Conservation (phyloP, 192 early-diverging fungal genomes). For the Backusella liffmaniae region DNA sequence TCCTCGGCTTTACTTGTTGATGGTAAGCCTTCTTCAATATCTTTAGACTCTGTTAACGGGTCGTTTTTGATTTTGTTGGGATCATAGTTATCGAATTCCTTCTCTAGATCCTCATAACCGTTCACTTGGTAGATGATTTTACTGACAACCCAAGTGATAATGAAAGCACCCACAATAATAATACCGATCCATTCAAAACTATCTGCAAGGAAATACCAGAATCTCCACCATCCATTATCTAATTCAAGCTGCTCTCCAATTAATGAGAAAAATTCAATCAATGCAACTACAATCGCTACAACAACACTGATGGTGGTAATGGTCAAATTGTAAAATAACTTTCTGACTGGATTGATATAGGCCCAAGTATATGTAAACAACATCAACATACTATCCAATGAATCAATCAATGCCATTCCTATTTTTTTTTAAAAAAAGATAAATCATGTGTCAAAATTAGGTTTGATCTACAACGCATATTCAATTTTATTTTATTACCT, state of each 20-base stretch:
- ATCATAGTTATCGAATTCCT: slow-evolving; percentile 24
- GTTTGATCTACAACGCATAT: not conserved
- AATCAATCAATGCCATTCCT: slow-evolving; percentile 71
- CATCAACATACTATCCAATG: slow-evolving; percentile 70
- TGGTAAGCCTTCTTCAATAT: not conserved
- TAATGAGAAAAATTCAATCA: slow-evolving; percentile 53
- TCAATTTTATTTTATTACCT: slow-evolving; percentile 27
- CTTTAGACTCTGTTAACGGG: not conserved
- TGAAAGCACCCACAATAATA: slow-evolving; percentile 45
- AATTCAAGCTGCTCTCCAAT: slow-evolving; percentile 43
- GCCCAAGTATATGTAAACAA: slow-evolving; percentile 62
- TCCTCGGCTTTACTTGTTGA: not conserved
- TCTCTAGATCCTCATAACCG: slow-evolving; percentile 43
- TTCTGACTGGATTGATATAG: slow-evolving; percentile 56
- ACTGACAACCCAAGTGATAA: slow-evolving; percentile 41
- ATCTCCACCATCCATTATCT: slow-evolving; percentile 43
- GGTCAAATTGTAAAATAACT: slow-evolving; percentile 66
- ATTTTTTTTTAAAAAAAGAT: not conserved
- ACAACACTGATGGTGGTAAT: slow-evolving; percentile 61
- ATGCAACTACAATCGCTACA: slow-evolving; percentile 57
- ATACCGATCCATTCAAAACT: slow-evolving; percentile 53
- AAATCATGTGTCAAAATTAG: not conserved
- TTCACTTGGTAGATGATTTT: slow-evolving; percentile 36
- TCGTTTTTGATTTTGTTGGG: not conserved
- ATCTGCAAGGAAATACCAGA: slow-evolving; percentile 40